Evolutionary conservation across 257 asterid species (phyloP).

Genomic region (Vinca minor): DNA sequence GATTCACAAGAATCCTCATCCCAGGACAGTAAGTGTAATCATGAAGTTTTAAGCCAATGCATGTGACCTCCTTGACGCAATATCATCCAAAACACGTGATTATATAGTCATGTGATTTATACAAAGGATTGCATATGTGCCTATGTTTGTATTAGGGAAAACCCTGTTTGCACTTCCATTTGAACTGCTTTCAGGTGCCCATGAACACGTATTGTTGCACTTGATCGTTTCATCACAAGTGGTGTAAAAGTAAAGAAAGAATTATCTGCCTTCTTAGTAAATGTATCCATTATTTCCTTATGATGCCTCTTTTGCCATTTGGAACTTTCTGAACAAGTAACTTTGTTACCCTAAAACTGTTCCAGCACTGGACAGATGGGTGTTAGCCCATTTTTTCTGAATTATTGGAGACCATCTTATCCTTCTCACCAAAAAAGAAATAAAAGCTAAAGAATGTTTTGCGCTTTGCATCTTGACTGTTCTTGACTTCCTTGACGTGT

Average conservation of each 20-base stretch:
- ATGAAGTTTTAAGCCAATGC: neutral
- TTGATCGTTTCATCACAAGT: neutral
- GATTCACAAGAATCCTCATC: constrained; percentile 32
- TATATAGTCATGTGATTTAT: neutral
- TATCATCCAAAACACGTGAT: constrained; percentile 4
- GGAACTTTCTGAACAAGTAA: neutral
- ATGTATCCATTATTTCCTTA: neutral
- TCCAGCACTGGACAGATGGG: neutral
- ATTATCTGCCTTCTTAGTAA: neutral
- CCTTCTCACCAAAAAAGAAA: neutral
- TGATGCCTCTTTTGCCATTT: too few relatives aligned
- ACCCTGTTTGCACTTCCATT: neutral
- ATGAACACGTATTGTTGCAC: neutral
- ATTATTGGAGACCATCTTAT: neutral
- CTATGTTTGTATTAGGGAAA: neutral
- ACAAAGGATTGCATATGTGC: neutral
- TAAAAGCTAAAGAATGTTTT: neutral
- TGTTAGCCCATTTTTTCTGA: neutral
- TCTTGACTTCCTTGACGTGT: too few relatives aligned
- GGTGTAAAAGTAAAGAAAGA: neutral
- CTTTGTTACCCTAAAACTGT: neutral
- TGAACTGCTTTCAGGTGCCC: neutral
- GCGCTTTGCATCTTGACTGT: neutral
- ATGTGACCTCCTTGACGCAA: neutral
- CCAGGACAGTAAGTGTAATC: constrained; percentile 35